phyloP scores from a whole-genome alignment of 139 green algal genomes.

The Chlamydomonas sp. region DNA sequence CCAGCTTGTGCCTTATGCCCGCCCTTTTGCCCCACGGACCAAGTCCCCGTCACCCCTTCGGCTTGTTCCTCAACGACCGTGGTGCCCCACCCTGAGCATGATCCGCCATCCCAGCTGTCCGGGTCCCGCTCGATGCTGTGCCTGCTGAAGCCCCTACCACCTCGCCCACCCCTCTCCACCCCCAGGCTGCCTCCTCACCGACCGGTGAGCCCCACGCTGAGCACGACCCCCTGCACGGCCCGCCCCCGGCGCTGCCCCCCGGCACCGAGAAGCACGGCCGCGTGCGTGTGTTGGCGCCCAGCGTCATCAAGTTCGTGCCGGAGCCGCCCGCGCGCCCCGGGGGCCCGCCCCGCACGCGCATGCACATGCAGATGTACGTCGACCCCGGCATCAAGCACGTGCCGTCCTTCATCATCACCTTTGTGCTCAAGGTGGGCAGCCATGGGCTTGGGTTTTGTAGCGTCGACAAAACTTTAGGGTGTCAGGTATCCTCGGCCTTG shows the following conservation, averaged over 20 bases:
- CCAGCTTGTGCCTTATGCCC: no score
- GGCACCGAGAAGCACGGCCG: constrained; percentile 2
- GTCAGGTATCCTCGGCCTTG: no score
- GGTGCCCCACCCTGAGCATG: no score
- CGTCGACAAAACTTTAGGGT: no score
- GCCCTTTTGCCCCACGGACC: no score
- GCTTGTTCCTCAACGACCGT: no score
- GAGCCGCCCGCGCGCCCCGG: constrained; percentile 19
- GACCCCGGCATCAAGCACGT: constrained; percentile 28
- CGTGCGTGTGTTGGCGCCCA: constrained; percentile 5
- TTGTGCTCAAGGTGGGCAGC: constrained; percentile 41
- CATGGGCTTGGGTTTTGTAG: no score
- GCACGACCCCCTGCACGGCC: not conserved
- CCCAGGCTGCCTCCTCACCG: not conserved
- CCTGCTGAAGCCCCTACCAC: no score
- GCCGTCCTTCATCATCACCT: constrained; percentile 43
- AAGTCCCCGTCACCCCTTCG: no score
- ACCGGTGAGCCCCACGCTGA: not conserved
- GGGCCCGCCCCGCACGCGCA: not conserved
- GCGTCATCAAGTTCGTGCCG: constrained; percentile 18
- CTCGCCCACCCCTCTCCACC: not conserved
- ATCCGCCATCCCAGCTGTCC: no score
- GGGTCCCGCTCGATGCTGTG: no score
- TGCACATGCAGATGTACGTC: constrained; percentile 15
- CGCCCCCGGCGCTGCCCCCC: not conserved